Conservation (phyloP, 441 rosid genomes). For the Pelargonium cotyledonis region DNA sequence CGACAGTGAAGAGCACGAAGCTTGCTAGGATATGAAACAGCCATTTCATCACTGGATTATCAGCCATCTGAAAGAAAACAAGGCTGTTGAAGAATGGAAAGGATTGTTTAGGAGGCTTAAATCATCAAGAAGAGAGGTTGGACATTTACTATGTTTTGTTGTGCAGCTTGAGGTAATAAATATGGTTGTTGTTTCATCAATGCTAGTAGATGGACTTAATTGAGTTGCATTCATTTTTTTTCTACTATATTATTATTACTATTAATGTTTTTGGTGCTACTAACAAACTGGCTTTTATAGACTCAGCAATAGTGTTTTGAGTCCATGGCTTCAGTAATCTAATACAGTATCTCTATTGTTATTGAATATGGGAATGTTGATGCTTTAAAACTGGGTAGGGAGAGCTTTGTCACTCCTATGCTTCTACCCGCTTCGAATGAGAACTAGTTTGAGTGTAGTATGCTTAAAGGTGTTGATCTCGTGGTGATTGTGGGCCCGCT, state of each 20-base stretch:
- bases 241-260: too few species aligned
- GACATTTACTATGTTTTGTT: slow-evolving; percentile 10
- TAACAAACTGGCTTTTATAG: too few species aligned
- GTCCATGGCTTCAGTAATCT: too few species aligned
- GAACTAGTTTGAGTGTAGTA: too few species aligned
- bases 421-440: too few species aligned
- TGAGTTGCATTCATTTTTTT: too few species aligned
- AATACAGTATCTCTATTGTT: too few species aligned
- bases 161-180: slow-evolving; percentile 24
- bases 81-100: slow-evolving; percentile 6
- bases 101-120: slow-evolving; percentile 14
- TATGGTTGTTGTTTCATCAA: slow-evolving; percentile 33
- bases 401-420: too few species aligned
- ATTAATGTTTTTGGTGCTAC: too few species aligned
- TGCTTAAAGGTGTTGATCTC: background rate
- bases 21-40: slow-evolving; percentile 30
- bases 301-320: too few species aligned
- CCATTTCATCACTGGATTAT: slow-evolving; percentile 36
- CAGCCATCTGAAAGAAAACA: slow-evolving; percentile 27
- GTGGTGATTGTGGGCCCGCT: background rate
- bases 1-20: slow-evolving; percentile 26
- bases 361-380: too few species aligned
- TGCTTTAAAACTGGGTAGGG: too few species aligned
- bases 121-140: slow-evolving; percentile 21
- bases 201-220: slow-evolving; percentile 16